Base-by-base conservation (phyloP, 2,329 filamentous ascomycete species). In the Paecilomyces fulvus region DNA sequence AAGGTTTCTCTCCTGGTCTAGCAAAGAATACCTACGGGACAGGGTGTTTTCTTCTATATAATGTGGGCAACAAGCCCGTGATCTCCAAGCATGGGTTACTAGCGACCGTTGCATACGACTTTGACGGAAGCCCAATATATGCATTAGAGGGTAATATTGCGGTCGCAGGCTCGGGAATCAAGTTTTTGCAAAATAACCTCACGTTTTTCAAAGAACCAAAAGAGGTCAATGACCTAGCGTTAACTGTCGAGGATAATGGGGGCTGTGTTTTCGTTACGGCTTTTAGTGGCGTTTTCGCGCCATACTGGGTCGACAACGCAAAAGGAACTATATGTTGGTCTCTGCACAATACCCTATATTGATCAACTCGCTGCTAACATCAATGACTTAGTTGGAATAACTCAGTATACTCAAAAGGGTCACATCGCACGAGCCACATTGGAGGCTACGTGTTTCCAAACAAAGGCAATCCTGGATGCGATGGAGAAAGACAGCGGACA, bases 281-380 rank as follows among this genome's bases (percentile, higher is more conserved):
- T 1, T 96, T 96, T 70, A 91, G 87, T 69, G 91, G 91, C 50
- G 81, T 96, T 2, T 95, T 95, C 70, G 91, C 91, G 0, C 91
- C 91, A 0, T 95, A 96, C 73, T 96, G 91, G 91, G 92, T 95
- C 60, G 90, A 95, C 69, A 89, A 95, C 72, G 90, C 90, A n/a
- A 87, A 91, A 70, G 91, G 91, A 55, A 95, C 90, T 3, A 84
- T 94, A 53, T 92, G 82, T 85, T 76, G 74, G 80, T 74, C 11
- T 52, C 17, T 6, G 23, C 25, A 28, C 25, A 28, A 9, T 50
- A 9, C 17, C 58, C 52, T 53, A 21, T n/a, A 52, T 30, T 52
- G 21, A 31, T 43, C 11, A n/a, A 23, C 25, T 28, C 23, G 50
- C 37, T 30, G 3, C 58, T 64, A 17, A 53, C 46, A 53, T 61